Evolutionary conservation across 768 basidiomycete species (phyloP), one percentile per base, ranked within the genome.

Genomic region (Pulveroboletus sp.): DNA sequence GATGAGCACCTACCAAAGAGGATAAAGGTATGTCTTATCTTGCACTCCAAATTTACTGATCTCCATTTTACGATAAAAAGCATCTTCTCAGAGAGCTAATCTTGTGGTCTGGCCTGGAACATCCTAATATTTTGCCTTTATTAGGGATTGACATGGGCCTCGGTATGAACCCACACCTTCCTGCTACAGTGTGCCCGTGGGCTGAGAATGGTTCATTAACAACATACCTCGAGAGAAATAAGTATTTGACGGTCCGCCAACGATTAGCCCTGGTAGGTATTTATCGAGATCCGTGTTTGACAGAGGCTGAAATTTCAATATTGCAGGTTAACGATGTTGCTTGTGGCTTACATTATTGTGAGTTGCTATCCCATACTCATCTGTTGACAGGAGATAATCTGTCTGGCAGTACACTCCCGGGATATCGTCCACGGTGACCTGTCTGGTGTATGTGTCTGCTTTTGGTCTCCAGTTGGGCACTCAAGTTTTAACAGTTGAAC

Each of bases 151-250:
- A 25, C 19, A 35, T 14, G 7, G 44, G 38, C 13, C 10, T 9
- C 45, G 14, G 25, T 14, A 27, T 21, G 11, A 16, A 21, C 6
- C 19, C 44, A 1, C 17, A 37, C 3, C 19, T 45, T 29, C 44
- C 44, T 19, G 44, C 44, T 10, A 38, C 38, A 36, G 44, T 45
- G 19, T 45, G 17, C 19, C 44, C 44, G 19, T 45, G 44, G 44
- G 13, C 23, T 23, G 36, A 45, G 20, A 37, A 29, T 6, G 35
- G 44, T 21, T 25, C 44, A 38, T 20, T 38, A 4, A 14, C 44
- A 9, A 29, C 27, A 17, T 45, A 27, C 27, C 27, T 45, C 3
- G 44, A 29, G 36, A 10, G 6, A 10, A 20, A 29, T 14, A 11
- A 38, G 2, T 2, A 38, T 12, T 6, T 45, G 11, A 29, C 25